Base-by-base conservation (phyloP, 805 yeast genomes). In the Candida caryicola region DNA sequence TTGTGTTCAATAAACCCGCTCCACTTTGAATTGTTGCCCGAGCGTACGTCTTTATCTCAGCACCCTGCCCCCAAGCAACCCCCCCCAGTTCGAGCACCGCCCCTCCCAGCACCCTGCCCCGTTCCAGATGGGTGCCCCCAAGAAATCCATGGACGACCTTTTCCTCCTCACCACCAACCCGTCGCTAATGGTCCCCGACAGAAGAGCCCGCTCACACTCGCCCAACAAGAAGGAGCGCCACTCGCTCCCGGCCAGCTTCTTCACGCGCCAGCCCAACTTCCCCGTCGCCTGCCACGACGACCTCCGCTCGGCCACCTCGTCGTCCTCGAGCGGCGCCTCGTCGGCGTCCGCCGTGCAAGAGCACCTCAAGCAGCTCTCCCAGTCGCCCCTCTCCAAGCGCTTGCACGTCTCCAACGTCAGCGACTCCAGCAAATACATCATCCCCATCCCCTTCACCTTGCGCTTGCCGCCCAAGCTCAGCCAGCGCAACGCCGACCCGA, bases 361-460 rank as follows among this genome's bases (percentile, higher is more conserved):
- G 9, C 59, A 59, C 36, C 43, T 64, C 27, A 50, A 46, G 29
- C 41, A 41, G 33, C 49, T 68, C 17, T 58, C 71, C 5, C 51
- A 55, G 7, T 62, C 69, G 6, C 71, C 72, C 1, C 37, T 62
- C 1, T 59, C 71, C 2, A 62, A 55, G 21, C 57, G 57, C 25
- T 51, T 69, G 18, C 74, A 69, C 47, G 58, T 69, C 21, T 36
- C 54, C 16, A 45, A 54, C 15, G 35, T 39, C 18, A 37, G 46
- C n/a, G 52, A 49, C 5, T 31, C 45, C 12, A 51, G 47, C 32
- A 52, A 57, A 31, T 59, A 68, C 39, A 61, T 59, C 5, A 67
- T 68, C 28, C 74, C 74, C 2, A 64, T 69, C 28, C 74, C 74
- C 3, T 68, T 69, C 45, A 60, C 68, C 4, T 47, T 69, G 29